Evolutionary conservation across 257 asterid genomes (phyloP).

Genomic region (Lithospermum erythrorhizon): DNA sequence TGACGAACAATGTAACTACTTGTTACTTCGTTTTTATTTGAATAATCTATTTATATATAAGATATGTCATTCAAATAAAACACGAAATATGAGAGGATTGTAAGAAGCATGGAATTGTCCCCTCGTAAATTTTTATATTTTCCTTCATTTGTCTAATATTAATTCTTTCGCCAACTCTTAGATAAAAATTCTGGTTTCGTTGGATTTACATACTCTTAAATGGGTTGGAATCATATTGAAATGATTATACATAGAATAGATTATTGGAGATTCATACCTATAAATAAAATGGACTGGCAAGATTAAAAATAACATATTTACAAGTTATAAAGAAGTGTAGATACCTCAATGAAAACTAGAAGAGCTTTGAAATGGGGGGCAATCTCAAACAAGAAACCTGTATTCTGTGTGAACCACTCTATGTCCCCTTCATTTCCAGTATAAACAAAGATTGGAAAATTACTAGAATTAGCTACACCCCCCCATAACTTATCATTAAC

Average conservation of each 20-base stretch:
- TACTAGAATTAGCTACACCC: constrained; percentile 29
- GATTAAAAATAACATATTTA: too few species aligned
- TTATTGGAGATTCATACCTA: background rate
- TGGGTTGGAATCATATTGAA: too few species aligned
- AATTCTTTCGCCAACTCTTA: too few species aligned
- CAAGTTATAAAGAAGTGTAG: background rate
- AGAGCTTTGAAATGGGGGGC: constrained; percentile 69
- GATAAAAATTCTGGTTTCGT: too few species aligned
- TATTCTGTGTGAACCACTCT: constrained; percentile 88
- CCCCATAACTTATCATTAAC: constrained; percentile 63
- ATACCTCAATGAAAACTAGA: constrained; percentile 79
- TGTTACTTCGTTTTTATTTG: background rate
- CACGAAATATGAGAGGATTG: too few species aligned
- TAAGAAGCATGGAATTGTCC: too few species aligned
- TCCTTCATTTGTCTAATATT: too few species aligned
- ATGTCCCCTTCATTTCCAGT: constrained; percentile 88
- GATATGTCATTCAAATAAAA: too few species aligned
- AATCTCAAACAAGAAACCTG: constrained; percentile 80
- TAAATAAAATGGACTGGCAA: too few species aligned
- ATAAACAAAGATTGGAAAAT: constrained; percentile 77
- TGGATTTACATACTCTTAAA: too few species aligned
- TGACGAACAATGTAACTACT: background rate
- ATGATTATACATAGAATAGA: background rate
- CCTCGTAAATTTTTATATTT: too few species aligned
- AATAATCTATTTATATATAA: background rate